phyloP scores from a whole-genome alignment of 495 filamentous ascomycete genomes.

The Penicillium ucsense region DNA sequence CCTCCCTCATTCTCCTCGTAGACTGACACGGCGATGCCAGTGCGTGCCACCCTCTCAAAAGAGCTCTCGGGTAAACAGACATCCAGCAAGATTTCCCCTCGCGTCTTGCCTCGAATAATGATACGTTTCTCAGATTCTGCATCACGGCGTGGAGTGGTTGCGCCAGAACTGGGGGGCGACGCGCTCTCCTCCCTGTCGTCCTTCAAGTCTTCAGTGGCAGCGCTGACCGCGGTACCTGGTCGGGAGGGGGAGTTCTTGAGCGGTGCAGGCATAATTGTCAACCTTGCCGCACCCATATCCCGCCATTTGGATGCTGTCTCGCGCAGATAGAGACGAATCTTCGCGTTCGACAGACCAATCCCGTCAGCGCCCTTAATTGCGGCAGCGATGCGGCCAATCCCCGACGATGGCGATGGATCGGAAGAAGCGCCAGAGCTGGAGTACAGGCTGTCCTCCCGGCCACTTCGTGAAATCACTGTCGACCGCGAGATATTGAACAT shows the following conservation, averaged over 20 bases:
- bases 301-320: constrained; percentile 75
- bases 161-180: constrained; percentile 25
- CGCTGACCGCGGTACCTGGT: constrained; percentile 23
- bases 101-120: constrained; percentile 59
- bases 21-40: constrained; percentile 78
- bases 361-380: constrained; percentile 40
- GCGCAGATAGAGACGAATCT: constrained; percentile 72
- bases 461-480: constrained; percentile 47
- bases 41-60: constrained; percentile 73
- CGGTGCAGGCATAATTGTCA: constrained; percentile 69
- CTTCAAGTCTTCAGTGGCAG: constrained; percentile 10
- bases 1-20: constrained; percentile 75
- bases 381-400: constrained; percentile 46
- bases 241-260: constrained; percentile 34
- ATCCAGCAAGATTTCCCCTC: constrained; percentile 63
- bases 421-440: constrained; percentile 47
- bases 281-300: constrained; percentile 73
- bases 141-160: constrained; percentile 26
- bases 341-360: constrained; percentile 62
- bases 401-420: constrained; percentile 39
- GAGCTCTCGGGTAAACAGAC: constrained; percentile 72
- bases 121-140: constrained; percentile 65
- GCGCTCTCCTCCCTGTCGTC: constrained; percentile 7
- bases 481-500: constrained; percentile 71
- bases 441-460: constrained; percentile 51